Evolutionary conservation across 2,329 filamentous ascomycete species (phyloP), one percentile per base, ranked within the genome.

Genomic region (Botrytis medusae): DNA sequence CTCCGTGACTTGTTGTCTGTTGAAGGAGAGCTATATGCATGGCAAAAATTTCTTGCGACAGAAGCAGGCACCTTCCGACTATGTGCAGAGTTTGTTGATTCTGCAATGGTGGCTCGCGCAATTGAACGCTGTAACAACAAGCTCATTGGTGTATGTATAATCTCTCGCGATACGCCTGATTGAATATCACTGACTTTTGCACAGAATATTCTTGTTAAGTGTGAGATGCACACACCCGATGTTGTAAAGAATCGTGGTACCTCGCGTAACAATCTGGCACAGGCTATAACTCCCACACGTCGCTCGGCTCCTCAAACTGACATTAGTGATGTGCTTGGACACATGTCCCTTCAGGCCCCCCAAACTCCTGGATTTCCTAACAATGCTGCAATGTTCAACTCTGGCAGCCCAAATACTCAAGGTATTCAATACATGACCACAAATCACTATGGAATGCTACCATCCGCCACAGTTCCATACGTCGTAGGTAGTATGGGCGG

Each of bases 1-100:
- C 73, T 87, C 6, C 81, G 82, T 61, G 79, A 79, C 5, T 77
- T 86, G 22, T 79, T 90, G 5, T 81, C 84, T 25, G 77, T 79
- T 0, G 84, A 88, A 69, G 88, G 88, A 0, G 84, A 85, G 18
- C 78, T 90, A 0, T 88, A 86, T 75, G 86, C 87, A 0, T 85
- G 88, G 76, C 82, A 86, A 67, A 83, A 82, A 46, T 80, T 83
- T 20, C 77, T 81, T 22, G 73, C 72, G 12, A 82, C 81, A 20
- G 82, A 83, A 10, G 83, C 84, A 60, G 84, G 83, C 8, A 79
- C 84, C 9, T 83, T 87, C 75, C 84, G 82, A 71, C 85, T 86
- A 12, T 80, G 88, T 64, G 84, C 85, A 2, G 88, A 90, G 76
- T 90, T 86, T 73, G 85, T 84, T 70, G 87, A 89, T 74, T 81